Evolutionary conservation across 2,329 filamentous ascomycete genomes (phyloP).

Genomic region (Cercospora berteroae): DNA sequence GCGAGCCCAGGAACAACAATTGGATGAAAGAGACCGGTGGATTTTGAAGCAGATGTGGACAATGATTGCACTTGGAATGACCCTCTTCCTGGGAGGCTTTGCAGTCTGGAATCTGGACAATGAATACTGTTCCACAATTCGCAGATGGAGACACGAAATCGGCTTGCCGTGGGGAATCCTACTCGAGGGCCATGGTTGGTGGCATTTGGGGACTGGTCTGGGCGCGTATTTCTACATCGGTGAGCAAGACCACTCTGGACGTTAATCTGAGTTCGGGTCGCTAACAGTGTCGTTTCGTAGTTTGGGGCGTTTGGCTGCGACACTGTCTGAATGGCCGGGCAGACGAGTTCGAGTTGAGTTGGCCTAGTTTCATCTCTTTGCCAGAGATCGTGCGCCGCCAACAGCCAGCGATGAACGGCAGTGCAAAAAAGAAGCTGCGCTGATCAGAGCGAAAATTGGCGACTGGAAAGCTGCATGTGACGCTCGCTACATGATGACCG

Average conservation of each 20-base stretch:
- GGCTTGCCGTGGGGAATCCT: slow-evolving; percentile 78
- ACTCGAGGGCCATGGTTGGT: slow-evolving; percentile 71
- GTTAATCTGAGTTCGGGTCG: neutral
- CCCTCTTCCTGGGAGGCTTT: slow-evolving; percentile 72
- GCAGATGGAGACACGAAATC: slow-evolving; percentile 63
- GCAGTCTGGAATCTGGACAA: slow-evolving; percentile 78
- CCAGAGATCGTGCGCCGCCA: slow-evolving; percentile 49
- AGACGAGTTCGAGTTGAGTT: slow-evolving; percentile 67
- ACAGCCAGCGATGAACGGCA: slow-evolving; percentile 18
- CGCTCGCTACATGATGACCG: neutral
- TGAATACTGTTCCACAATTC: slow-evolving; percentile 65
- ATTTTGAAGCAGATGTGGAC: slow-evolving; percentile 71
- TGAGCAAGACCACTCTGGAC: neutral
- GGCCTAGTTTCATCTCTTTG: slow-evolving; percentile 61
- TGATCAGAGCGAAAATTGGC: slow-evolving; percentile 3
- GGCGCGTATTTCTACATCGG: slow-evolving; percentile 83
- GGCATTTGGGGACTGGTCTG: slow-evolving; percentile 77
- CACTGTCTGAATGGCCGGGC: slow-evolving; percentile 72
- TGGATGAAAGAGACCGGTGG: slow-evolving; percentile 56
- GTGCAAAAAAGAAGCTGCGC: slow-evolving; percentile 20
- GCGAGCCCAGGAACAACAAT: slow-evolving; percentile 43
- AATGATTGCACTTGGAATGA: slow-evolving; percentile 67
- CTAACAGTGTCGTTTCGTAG: slow-evolving; percentile 10
- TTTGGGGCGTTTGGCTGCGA: slow-evolving; percentile 79
- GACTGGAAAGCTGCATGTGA: neutral